These are phyloP conservation scores for Diaporthe australafricana DNA, from an alignment of 2,329 filamentous ascomycete genomes.

Conservation along the genomic window DNA sequence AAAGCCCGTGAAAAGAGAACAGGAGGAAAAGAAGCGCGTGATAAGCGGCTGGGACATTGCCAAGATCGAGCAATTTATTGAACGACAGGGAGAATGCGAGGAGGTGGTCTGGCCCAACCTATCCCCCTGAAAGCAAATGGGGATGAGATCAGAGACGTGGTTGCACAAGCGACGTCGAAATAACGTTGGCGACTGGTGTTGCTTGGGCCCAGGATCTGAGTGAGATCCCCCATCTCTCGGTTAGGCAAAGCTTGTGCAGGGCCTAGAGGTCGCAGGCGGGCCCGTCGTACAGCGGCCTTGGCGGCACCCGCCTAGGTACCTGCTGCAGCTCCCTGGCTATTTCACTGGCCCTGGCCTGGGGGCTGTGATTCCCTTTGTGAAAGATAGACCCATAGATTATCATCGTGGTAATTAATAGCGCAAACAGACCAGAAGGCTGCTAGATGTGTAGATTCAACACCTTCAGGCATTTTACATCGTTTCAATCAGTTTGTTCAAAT, in stretches of 20 bases:
- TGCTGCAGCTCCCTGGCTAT: background rate
- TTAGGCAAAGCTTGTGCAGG: background rate
- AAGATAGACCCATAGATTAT: background rate
- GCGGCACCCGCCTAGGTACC: background rate
- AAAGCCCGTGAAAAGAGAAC: constrained; percentile 47
- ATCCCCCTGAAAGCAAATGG: background rate
- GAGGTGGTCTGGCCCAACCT: constrained; percentile 29
- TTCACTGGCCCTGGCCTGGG: background rate
- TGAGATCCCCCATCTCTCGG: background rate
- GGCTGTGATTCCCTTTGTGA: no score
- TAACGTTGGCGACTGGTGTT: background rate
- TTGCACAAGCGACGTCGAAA: background rate
- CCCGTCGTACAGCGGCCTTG: background rate
- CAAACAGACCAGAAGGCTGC: background rate
- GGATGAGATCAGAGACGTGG: background rate
- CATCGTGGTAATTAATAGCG: background rate
- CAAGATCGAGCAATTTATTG: constrained; percentile 55
- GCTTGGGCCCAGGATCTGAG: background rate
- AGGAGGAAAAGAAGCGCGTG: constrained; percentile 45
- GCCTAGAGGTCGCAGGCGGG: background rate
- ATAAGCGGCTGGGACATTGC: constrained; percentile 56
- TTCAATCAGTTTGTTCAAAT: background rate
- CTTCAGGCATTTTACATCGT: background rate
- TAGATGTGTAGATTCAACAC: background rate
- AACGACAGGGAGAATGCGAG: constrained; percentile 49